Evolutionary conservation across 106 monocot genomes (phyloP), one percentile per base, ranked within the genome.

Genomic region (Dendrobium chrysotoxum): DNA sequence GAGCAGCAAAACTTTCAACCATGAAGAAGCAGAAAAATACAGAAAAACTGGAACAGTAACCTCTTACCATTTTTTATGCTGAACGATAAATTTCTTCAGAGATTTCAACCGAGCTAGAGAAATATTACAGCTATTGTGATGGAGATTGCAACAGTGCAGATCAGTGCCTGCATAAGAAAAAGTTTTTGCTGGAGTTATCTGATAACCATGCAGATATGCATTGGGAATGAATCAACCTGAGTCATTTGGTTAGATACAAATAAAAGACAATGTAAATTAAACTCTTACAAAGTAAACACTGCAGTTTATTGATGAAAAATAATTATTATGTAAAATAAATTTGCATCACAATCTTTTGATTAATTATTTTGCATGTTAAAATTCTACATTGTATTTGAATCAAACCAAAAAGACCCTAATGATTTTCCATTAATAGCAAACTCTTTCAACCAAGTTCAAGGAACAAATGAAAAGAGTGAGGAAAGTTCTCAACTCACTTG

Each of bases 101-200:
- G 38, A 73, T 8, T 18, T 46, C 40, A 11, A 26, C 1, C 3
- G 23, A 39, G 40, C 42, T 79, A 79, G 40, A 79, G 79, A 41
- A 65, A 66, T 15, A 79, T 28, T 42, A 21, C 66, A 67, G 79
- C 79, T 40, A 79, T 7, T 4, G 66, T 79, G 65, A 79, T 79
- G 79, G 40, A 65, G 79, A 42, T 64, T 42, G 41, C 79, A 23
- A 79, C 30, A 30, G 79, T 79, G 58, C 79, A 65, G 79, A 79
- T n/a, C 21, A 79, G 65, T 11, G 79, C 79, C 79, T 79, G 79
- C 1, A 66, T 4, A 79, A 21, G 30, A n/a, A 28, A 7, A 58
- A 13, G 13, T 12, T 47, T 46, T 45, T 40, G n/a, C n/a, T 42
- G 42, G 1, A 66, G 68, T 68, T 30, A 68, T 10, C 8, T 26